Conservation (phyloP, 306 rosid genomes). For the Oxytropis ochrocephala region DNA sequence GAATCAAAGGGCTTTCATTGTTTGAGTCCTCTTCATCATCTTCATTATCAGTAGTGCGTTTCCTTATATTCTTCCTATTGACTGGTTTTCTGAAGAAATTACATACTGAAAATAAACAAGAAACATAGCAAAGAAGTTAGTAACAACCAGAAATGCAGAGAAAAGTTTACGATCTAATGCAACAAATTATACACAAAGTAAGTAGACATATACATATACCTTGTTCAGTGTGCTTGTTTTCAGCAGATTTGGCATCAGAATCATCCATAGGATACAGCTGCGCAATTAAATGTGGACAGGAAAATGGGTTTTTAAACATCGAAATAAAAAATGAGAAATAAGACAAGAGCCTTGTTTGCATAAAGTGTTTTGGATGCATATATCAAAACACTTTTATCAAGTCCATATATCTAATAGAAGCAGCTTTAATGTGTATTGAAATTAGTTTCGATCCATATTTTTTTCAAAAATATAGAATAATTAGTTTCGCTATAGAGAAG, state of each 20-base stretch:
- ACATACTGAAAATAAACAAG: slow-evolving; percentile 31
- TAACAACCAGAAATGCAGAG: background rate
- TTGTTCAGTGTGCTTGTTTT: slow-evolving; percentile 28
- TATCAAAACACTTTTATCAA: too few relatives aligned
- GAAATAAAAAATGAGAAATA: too few relatives aligned
- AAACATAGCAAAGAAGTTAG: background rate
- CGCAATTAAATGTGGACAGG: too few relatives aligned
- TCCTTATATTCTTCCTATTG: slow-evolving; percentile 32
- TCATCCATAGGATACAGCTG: too few relatives aligned
- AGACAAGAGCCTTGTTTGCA: too few relatives aligned
- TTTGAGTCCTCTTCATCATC: slow-evolving; percentile 32
- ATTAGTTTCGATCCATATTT: too few relatives aligned
- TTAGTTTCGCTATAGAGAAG: too few relatives aligned
- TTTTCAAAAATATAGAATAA: too few relatives aligned
- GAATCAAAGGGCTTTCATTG: slow-evolving; percentile 30
- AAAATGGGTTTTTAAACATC: too few relatives aligned
- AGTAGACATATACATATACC: background rate
- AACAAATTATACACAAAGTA: background rate
- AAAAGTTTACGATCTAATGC: background rate
- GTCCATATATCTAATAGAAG: too few relatives aligned
- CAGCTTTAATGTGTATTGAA: too few relatives aligned
- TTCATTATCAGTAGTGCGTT: slow-evolving; percentile 21
- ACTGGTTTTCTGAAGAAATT: slow-evolving; percentile 37
- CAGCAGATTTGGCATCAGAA: slow-evolving; percentile 14
- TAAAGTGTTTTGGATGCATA: too few relatives aligned